These are phyloP conservation scores for Liriodendron chinense DNA, from an alignment of 164 flowering plant genomes.

Conservation along the genomic window DNA sequence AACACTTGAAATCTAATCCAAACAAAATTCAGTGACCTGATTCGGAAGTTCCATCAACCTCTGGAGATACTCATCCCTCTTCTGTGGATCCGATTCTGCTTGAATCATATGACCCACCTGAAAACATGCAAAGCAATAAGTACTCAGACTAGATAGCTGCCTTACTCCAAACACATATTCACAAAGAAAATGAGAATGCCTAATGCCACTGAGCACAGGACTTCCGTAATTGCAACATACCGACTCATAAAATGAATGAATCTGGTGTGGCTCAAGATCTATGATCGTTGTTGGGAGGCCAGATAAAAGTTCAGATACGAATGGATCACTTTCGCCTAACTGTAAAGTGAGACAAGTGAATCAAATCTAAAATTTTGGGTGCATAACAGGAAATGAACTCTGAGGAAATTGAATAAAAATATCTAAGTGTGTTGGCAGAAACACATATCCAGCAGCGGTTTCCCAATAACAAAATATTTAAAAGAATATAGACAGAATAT, in stretches of 20 bases:
- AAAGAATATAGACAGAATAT: too few relatives aligned
- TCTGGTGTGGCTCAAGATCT: constrained; percentile 97
- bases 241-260: constrained; percentile 96
- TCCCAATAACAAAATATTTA: too few relatives aligned
- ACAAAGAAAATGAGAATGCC: neutral
- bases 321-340: constrained; percentile 96
- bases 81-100: constrained; percentile 92
- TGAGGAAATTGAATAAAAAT: too few relatives aligned
- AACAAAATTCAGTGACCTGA: constrained; percentile 39
- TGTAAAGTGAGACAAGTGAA: constrained; percentile 25
- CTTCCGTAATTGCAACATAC: constrained; percentile 38
- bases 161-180: neutral
- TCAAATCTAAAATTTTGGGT: neutral
- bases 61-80: constrained; percentile 88
- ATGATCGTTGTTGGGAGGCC: constrained; percentile 76
- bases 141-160: neutral
- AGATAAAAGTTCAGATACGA: constrained; percentile 92
- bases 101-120: constrained; percentile 97
- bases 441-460: too few relatives aligned
- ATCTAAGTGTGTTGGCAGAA: too few relatives aligned
- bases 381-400: too few relatives aligned
- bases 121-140: constrained; percentile 2
- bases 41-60: constrained; percentile 95
- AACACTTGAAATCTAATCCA: neutral
- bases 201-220: neutral